These are phyloP conservation scores for Aspergillus cavernicola DNA, from an alignment of 495 filamentous ascomycete genomes.

Conservation along the genomic window DNA sequence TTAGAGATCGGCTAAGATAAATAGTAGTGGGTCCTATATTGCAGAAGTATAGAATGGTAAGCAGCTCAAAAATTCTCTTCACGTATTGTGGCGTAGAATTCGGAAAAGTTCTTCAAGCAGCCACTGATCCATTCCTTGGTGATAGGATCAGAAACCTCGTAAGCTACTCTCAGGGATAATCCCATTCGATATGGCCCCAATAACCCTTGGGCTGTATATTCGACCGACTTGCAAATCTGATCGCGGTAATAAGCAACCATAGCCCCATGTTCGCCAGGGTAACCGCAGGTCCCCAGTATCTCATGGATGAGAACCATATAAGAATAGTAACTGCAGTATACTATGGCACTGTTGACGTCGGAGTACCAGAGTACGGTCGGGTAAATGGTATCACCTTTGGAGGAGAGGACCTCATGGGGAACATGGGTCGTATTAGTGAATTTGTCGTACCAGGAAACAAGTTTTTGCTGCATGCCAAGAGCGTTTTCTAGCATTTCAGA, in stretches of 20 bases:
- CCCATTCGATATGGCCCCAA: conserved; percentile 33
- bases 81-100: conserved; percentile 23
- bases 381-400: too few species aligned
- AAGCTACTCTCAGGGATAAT: conserved; percentile 28
- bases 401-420: too few species aligned
- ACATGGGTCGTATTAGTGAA: too few species aligned
- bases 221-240: conserved; percentile 33
- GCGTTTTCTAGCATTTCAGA: too few species aligned
- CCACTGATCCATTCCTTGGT: conserved; percentile 28
- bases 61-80: conserved; percentile 19
- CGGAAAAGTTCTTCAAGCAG: conserved; percentile 25
- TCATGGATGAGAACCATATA: conserved; percentile 34
- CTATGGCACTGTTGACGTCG: conserved; percentile 22
- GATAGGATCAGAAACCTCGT: conserved; percentile 26
- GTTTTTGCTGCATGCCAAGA: too few species aligned
- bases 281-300: conserved; percentile 21
- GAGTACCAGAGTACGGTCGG: conserved; percentile 26
- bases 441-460: too few species aligned
- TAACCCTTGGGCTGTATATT: conserved; percentile 26
- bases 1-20: too few species aligned
- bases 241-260: conserved; percentile 30
- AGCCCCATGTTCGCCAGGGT: conserved; percentile 26
- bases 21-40: too few species aligned
- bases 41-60: not conserved
- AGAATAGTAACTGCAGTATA: conserved; percentile 31